These are phyloP conservation scores for Chrysopogon serrulatus DNA, from an alignment of 176 grass and related monocot species.

Conservation along the genomic window DNA sequence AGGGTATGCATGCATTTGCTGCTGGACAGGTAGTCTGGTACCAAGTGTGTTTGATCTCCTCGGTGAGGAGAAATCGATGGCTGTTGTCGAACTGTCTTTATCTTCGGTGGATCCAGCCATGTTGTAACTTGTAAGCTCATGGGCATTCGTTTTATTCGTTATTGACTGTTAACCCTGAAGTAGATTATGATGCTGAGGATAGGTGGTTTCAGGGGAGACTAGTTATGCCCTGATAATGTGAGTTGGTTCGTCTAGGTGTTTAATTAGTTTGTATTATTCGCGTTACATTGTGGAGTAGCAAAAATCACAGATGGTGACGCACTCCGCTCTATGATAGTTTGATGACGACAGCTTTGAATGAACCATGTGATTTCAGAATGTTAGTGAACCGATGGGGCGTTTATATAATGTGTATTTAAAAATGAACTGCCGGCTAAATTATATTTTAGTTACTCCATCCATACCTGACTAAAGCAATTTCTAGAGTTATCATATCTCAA, in stretches of 20 bases:
- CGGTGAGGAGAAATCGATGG: background rate
- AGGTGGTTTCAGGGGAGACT: constrained; percentile 11
- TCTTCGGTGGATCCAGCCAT: background rate
- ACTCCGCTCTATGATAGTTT: constrained; percentile 8
- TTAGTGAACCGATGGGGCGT: background rate
- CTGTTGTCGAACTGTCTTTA: background rate
- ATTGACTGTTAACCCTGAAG: constrained; percentile 29
- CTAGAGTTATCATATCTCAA: no score
- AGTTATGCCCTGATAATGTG: background rate
- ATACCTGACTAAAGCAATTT: no score
- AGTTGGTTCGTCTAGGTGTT: constrained; percentile 15
- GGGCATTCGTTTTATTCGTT: constrained; percentile 45
- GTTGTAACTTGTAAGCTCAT: constrained; percentile 36
- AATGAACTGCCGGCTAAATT: background rate
- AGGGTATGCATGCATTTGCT: constrained; percentile 4
- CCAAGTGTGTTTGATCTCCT: background rate
- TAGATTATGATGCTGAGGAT: constrained; percentile 13
- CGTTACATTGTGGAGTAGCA: background rate
- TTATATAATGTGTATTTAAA: background rate
- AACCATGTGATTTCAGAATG: background rate
- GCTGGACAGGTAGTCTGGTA: constrained; percentile 3
- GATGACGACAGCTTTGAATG: background rate
- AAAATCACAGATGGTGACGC: background rate
- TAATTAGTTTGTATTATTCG: constrained; percentile 20
- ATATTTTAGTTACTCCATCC: no score